Evolutionary conservation across 1,284 basidiomycete genomes (phyloP).

Genomic region (Apiotrichum mycotoxinovorans): DNA sequence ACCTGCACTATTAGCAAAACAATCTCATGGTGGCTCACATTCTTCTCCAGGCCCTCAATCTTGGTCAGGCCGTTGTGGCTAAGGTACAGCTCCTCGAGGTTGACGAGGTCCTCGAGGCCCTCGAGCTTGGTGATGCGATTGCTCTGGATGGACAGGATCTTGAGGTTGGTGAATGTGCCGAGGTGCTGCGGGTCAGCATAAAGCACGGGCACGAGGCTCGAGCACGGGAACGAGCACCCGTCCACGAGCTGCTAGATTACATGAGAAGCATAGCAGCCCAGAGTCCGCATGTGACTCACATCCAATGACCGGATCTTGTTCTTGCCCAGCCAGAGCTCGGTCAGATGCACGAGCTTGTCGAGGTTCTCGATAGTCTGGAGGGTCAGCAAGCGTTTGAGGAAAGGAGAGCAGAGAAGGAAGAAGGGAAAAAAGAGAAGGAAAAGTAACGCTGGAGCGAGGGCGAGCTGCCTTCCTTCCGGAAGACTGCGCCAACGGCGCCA

Average conservation of each 20-base stretch:
- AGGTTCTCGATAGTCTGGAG: slow-evolving; percentile 79
- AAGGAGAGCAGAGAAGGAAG: not conserved
- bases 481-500: too few species aligned
- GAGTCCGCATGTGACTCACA: slow-evolving; percentile 49
- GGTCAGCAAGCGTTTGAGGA: not conserved
- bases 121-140: slow-evolving; percentile 90
- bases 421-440: too few species aligned
- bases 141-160: slow-evolving; percentile 83
- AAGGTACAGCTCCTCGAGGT: slow-evolving; percentile 86
- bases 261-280: slow-evolving; percentile 1
- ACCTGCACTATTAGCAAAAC: slow-evolving; percentile 51
- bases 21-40: slow-evolving; percentile 55
- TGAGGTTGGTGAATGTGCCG: slow-evolving; percentile 63
- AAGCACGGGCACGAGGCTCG: not conserved
- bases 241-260: not conserved
- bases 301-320: slow-evolving; percentile 90
- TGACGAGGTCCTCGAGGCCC: slow-evolving; percentile 65
- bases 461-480: too few species aligned
- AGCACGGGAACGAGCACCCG: not conserved
- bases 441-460: too few species aligned
- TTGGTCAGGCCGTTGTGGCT: slow-evolving; percentile 86
- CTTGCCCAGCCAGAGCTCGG: slow-evolving; percentile 95
- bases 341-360: slow-evolving; percentile 73
- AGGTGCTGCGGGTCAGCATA: slow-evolving; percentile 58
- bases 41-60: slow-evolving; percentile 81